Percentiles rank a stretch among this genome's conserved stretches.
These are phyloP conservation scores for Gelatoporia subvermispora DNA, from an alignment of 768 basidiomycete species.

Conservation along the genomic window DNA sequence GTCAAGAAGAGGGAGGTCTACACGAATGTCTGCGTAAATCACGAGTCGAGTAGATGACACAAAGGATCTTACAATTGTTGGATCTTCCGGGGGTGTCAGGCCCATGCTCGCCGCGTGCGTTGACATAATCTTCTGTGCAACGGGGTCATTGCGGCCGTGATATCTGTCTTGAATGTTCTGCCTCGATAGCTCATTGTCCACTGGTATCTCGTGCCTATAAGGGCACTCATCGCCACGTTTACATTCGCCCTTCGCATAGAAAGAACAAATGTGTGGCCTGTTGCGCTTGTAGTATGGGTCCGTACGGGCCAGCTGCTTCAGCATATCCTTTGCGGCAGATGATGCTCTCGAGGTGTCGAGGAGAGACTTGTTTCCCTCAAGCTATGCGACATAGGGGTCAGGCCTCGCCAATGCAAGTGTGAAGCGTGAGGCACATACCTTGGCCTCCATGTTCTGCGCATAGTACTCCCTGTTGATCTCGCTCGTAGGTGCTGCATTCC, in stretches of 20 bases:
- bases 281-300: constrained; percentile 99
- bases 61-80: constrained; percentile 61
- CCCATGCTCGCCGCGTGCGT: constrained; percentile 79
- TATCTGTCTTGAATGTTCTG: constrained; percentile 95
- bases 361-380: constrained; percentile 66
- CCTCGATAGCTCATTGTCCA: constrained; percentile 75
- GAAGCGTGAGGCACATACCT: constrained; percentile 42
- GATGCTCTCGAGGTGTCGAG: constrained; percentile 57
- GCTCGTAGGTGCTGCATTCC: constrained; percentile 89
- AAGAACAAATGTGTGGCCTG: constrained; percentile 88
- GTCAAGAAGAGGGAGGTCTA: constrained; percentile 87
- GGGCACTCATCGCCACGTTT: constrained; percentile 90
- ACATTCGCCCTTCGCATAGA: constrained; percentile 95
- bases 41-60: background rate
- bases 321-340: constrained; percentile 91
- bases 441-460: constrained; percentile 86
- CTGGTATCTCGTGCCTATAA: constrained; percentile 81
- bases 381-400: constrained; percentile 32
- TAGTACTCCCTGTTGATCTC: constrained; percentile 97
- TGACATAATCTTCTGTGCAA: constrained; percentile 84
- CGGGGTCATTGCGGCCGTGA: constrained; percentile 89
- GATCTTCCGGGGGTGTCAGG: constrained; percentile 85
- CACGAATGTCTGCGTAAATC: constrained; percentile 2
- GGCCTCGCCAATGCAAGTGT: background rate
- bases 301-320: constrained; percentile 89